phyloP scores from a whole-genome alignment of 2,329 filamentous ascomycete genomes.

The Fonsecaea monophora region DNA sequence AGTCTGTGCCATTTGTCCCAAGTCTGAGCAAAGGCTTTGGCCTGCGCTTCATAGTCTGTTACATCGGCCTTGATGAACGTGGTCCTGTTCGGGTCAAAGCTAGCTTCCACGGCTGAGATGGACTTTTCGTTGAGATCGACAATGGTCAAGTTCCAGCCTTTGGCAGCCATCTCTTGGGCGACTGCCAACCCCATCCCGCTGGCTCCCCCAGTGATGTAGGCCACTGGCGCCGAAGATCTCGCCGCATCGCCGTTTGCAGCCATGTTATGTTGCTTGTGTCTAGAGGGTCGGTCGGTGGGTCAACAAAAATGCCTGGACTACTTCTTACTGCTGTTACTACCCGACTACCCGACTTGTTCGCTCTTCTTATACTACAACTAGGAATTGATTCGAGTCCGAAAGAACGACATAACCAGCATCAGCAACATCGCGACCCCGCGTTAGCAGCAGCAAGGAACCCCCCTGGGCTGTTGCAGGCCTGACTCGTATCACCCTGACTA shows the following conservation, averaged over 20 bases:
- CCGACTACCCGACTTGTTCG: not conserved
- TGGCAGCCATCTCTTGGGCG: slow-evolving; percentile 11
- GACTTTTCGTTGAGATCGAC: slow-evolving; percentile 15
- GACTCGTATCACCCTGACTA: not conserved
- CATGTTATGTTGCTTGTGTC: slow-evolving; percentile 5
- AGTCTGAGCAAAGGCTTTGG: slow-evolving; percentile 12
- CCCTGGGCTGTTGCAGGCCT: not conserved
- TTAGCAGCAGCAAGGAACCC: not conserved
- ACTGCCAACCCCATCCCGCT: slow-evolving; percentile 17
- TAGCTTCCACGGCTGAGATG: slow-evolving; percentile 11
- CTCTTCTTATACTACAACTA: not conserved
- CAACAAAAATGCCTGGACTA: not conserved
- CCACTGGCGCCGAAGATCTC: slow-evolving; percentile 9
- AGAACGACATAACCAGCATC: not conserved
- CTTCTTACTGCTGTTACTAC: not conserved
- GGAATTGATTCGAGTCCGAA: not conserved
- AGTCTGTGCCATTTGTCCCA: slow-evolving; percentile 18
- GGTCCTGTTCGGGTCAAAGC: slow-evolving; percentile 6
- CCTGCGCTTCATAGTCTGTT: slow-evolving; percentile 19
- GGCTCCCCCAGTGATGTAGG: slow-evolving; percentile 17
- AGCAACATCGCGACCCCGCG: not conserved
- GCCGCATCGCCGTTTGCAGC: slow-evolving; percentile 7
- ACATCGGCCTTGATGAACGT: slow-evolving; percentile 17
- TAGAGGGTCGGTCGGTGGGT: not conserved
- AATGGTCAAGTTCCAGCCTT: slow-evolving; percentile 20